Conservation (phyloP, 495 filamentous ascomycete species). For the Bacidia rubella region DNA sequence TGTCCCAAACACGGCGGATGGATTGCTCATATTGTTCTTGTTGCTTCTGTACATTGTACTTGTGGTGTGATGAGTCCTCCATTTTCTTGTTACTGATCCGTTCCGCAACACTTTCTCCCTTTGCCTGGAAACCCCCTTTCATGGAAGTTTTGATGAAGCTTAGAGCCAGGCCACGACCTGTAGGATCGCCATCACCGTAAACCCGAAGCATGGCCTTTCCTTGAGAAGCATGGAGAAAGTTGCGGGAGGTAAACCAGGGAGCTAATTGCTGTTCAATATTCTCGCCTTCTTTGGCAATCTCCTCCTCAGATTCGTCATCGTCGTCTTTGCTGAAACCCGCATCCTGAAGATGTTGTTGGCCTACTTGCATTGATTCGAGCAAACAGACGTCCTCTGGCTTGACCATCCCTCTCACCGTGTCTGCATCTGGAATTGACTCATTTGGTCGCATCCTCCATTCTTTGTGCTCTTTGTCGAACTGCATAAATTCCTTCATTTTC, state of each 20-base stretch:
- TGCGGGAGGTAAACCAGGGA: constrained; percentile 88
- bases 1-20: constrained; percentile 79
- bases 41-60: constrained; percentile 91
- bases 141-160: constrained; percentile 94
- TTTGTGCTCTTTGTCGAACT: constrained; percentile 68
- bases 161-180: constrained; percentile 81
- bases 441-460: constrained; percentile 66
- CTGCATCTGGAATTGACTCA: constrained; percentile 62
- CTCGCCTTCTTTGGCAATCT: constrained; percentile 50
- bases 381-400: constrained; percentile 91
- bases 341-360: constrained; percentile 68
- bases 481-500: constrained; percentile 92
- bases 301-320: constrained; percentile 56
- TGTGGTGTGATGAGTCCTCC: constrained; percentile 86
- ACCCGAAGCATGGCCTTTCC: constrained; percentile 95
- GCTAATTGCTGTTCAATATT: constrained; percentile 80
- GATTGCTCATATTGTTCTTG: constrained; percentile 78
- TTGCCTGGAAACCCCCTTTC: constrained; percentile 92
- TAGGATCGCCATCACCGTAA: constrained; percentile 91
- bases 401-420: constrained; percentile 68
- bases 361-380: constrained; percentile 93
- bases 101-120: constrained; percentile 76
- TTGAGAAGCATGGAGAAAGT: constrained; percentile 83
- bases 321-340: constrained; percentile 67
- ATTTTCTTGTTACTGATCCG: constrained; percentile 69